Evolutionary conservation across 1,284 basidiomycete species (phyloP).

Genomic region (Rhizoctonia solani): DNA sequence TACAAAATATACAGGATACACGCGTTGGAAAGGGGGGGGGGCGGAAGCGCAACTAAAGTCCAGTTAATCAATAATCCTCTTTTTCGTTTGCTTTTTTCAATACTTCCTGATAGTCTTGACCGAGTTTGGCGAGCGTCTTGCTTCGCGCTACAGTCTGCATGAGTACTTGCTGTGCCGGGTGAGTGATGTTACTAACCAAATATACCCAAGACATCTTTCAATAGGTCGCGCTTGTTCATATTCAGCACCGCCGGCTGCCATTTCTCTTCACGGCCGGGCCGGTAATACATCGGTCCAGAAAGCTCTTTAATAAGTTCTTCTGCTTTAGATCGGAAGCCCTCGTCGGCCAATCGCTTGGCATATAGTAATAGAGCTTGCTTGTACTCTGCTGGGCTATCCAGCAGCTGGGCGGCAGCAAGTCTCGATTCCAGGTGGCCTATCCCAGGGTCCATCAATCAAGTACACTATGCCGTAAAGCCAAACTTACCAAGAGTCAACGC

Average conservation of each 20-base stretch:
- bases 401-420: conserved; percentile 67
- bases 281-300: conserved; percentile 78
- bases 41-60: background rate
- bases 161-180: background rate
- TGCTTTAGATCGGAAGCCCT: conserved; percentile 80
- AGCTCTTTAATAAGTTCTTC: conserved; percentile 87
- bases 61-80: conserved; percentile 14
- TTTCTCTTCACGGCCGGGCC: conserved; percentile 58
- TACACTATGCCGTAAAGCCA: background rate
- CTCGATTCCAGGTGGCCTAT: conserved; percentile 78
- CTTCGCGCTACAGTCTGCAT: conserved; percentile 58
- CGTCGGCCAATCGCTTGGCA: conserved; percentile 80
- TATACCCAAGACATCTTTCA: conserved; percentile 74
- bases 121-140: conserved; percentile 71
- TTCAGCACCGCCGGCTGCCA: conserved; percentile 73
- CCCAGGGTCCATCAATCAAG: background rate
- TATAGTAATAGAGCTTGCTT: conserved; percentile 74
- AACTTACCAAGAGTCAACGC: conserved; percentile 64
- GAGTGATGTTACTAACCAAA: conserved; percentile 58
- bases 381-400: conserved; percentile 84
- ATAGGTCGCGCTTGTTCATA: conserved; percentile 73
- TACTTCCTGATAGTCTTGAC: conserved; percentile 76
- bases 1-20: too few species aligned
- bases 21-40: too few species aligned
- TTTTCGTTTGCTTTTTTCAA: conserved; percentile 51